Evolutionary conservation across 805 yeast genomes (phyloP), one percentile per base, ranked within the genome.

Genomic region (Candida parachauliodes): DNA sequence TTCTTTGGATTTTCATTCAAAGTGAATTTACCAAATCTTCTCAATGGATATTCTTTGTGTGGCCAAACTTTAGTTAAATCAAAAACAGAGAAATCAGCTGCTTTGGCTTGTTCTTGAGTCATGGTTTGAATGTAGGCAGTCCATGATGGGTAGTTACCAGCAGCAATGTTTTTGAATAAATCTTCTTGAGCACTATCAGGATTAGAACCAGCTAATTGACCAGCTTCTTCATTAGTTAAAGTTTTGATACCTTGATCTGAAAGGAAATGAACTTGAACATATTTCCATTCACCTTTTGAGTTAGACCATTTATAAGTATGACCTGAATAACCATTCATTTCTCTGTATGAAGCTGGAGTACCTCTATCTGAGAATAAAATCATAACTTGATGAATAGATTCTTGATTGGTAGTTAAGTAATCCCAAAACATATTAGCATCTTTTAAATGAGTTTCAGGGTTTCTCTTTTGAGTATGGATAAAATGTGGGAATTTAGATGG

Each of bases 41-140:
- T 78, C 67, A 88, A 64, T 55, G 96, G 96, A 73, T 79, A 88
- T 40, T 87, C 81, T 50, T 66, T 68, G 57, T 88, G 94, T 24
- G 96, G 88, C 96, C 96, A 88, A 39, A 85, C 83, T 70, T 88
- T 88, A 46, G 96, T 88, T 60, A 88, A 72, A 64, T 88, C 96
- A 57, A 85, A 87, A 31, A 88, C 89, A 5, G 91, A 83, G 65
- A 83, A 87, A 56, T 83, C 82, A 34, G 76, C 76, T 43, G 77
- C 63, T 61, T 81, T 74, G 43, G 95, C 88, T 63, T 88, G 80
- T 50, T 79, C 85, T 44, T 77, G 76, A 24, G 95, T 83, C 95
- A 88, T 88, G 31, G 86, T 76, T 70, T 88, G 96, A 37, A 88
- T 65, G 63, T 83, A 86, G 45, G 77, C 78, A 25, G 89, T 85